Evolutionary conservation across 305 asterid genomes (phyloP).

Genomic region (Fraxinus paxiana): DNA sequence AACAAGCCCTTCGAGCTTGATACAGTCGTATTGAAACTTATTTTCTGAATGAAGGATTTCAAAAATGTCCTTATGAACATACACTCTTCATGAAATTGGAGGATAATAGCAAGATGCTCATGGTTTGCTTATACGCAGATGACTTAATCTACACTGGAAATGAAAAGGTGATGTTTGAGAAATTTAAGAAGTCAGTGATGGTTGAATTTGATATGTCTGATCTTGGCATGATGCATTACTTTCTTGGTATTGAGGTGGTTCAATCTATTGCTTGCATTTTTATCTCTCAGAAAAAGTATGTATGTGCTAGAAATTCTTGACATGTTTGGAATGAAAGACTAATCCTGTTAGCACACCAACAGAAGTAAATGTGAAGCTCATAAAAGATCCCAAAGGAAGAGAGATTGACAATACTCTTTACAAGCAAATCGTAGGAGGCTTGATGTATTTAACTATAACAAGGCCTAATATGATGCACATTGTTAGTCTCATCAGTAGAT

Average conservation of each 20-base stretch:
- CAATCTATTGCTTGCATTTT: background rate
- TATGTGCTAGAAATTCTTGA: background rate
- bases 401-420: background rate
- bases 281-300: background rate
- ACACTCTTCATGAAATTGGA: background rate
- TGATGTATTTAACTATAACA: background rate
- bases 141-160: background rate
- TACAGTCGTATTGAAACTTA: no score
- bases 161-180: background rate
- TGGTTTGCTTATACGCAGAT: background rate
- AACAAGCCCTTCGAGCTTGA: background rate
- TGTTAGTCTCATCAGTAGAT: background rate
- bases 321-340: background rate
- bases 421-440: background rate
- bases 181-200: background rate
- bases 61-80: background rate
- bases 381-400: background rate
- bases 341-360: background rate
- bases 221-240: background rate
- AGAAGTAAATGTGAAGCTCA: background rate
- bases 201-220: background rate
- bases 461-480: background rate
- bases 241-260: background rate
- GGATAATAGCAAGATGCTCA: background rate
- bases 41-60: background rate